A percentile compares a stretch with the other conserved stretches of the same genome.
phyloP scores from a whole-genome alignment of 345 rosid species.

The Rubroshorea leprosula region DNA sequence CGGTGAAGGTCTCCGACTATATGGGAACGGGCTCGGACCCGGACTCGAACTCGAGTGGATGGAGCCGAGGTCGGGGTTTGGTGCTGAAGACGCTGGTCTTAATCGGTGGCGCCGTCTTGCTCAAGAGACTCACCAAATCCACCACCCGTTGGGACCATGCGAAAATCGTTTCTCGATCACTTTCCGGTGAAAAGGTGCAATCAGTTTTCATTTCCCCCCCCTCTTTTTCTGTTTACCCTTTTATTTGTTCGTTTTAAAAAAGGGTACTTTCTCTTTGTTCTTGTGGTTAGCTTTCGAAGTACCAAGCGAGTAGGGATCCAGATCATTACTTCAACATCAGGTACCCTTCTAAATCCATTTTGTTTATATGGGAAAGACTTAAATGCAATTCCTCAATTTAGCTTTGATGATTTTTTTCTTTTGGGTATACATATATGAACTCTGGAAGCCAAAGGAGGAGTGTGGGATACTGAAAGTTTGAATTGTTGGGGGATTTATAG shows the following conservation, averaged over 20 bases:
- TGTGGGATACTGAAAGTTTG: no score
- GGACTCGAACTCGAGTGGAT: conserved; percentile 53
- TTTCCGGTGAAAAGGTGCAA: conserved; percentile 71
- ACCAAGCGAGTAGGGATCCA: conserved; percentile 87
- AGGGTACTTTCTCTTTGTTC: not conserved
- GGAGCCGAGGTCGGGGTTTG: conserved; percentile 70
- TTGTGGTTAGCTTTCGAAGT: conserved; percentile 58
- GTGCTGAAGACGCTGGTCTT: conserved; percentile 60
- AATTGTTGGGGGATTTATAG: no score
- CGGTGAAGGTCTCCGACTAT: not conserved
- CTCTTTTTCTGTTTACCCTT: not conserved
- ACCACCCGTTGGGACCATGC: conserved; percentile 92
- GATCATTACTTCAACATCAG: conserved; percentile 88
- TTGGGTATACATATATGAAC: no score
- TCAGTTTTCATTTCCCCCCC: not conserved
- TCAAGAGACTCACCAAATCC: conserved; percentile 85
- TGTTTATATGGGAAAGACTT: conserved; percentile 6
- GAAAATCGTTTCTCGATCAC: conserved; percentile 68
- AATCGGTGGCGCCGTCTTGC: conserved; percentile 75
- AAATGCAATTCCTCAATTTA: not conserved
- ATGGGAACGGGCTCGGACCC: conserved; percentile 42
- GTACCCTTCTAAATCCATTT: conserved; percentile 35
- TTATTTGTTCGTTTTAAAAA: not conserved
- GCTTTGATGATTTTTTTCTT: no score
- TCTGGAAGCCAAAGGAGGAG: no score